These are phyloP conservation scores for Rubroboletus pulcherrimus DNA, from an alignment of 768 basidiomycete genomes.

Conservation along the genomic window DNA sequence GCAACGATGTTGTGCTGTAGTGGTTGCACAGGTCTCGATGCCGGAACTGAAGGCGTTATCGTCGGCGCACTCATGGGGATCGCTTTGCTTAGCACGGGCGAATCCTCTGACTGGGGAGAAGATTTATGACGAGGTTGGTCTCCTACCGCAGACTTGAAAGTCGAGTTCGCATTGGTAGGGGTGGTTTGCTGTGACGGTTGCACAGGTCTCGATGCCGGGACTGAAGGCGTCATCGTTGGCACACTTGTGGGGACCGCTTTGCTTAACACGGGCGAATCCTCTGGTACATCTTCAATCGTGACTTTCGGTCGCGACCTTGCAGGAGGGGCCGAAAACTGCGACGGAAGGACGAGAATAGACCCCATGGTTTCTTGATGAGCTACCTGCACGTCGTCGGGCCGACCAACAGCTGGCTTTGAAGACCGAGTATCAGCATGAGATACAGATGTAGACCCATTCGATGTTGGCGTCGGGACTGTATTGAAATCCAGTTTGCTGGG, in stretches of 20 bases:
- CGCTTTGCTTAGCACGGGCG: constrained; percentile 11
- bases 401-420: constrained; percentile 1
- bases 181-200: constrained; percentile 8
- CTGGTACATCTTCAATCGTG: constrained; percentile 28
- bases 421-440: constrained; percentile 7
- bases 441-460: neutral
- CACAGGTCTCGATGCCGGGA: constrained; percentile 5
- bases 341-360: constrained; percentile 3
- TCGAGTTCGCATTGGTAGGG: neutral
- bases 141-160: constrained; percentile 3
- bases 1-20: constrained; percentile 2
- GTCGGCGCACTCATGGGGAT: neutral
- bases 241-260: constrained; percentile 9
- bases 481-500: constrained; percentile 3
- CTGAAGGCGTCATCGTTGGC: constrained; percentile 1
- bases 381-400: constrained; percentile 4
- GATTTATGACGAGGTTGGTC: constrained; percentile 11
- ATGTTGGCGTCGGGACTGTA: neutral
- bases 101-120: constrained; percentile 14
- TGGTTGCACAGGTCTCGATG: constrained; percentile 7
- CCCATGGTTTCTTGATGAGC: constrained; percentile 13
- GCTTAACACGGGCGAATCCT: constrained; percentile 15
- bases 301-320: constrained; percentile 23
- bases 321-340: constrained; percentile 6
- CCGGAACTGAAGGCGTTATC: constrained; percentile 3